A percentile compares a stretch with the other conserved stretches of the same genome.
phyloP scores from a whole-genome alignment of 495 filamentous ascomycete species.

The Choiromyces venosus region DNA sequence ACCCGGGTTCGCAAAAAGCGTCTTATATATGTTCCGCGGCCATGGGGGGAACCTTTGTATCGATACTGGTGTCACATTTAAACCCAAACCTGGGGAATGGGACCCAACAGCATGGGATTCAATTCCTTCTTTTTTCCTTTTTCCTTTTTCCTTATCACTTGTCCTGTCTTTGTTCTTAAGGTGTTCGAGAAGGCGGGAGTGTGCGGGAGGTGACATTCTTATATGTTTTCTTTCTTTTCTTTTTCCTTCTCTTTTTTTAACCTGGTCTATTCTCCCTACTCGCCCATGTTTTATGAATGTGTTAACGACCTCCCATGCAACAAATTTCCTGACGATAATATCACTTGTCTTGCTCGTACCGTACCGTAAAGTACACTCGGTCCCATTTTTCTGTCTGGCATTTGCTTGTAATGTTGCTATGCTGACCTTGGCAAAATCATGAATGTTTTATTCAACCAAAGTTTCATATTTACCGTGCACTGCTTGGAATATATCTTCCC shows the following conservation, averaged over 20 bases:
- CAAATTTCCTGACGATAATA: neutral
- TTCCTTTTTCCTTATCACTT: neutral
- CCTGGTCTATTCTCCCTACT: neutral
- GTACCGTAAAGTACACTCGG: too few species aligned
- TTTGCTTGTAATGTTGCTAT: neutral
- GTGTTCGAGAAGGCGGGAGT: neutral
- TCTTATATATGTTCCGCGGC: slow-evolving; percentile 2
- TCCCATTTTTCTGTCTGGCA: neutral
- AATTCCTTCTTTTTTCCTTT: neutral
- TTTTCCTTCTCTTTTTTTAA: neutral
- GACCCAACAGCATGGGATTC: neutral
- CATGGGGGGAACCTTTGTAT: neutral
- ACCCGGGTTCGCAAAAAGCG: neutral
- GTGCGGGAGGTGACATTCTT: neutral
- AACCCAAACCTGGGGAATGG: neutral
- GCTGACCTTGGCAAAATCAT: neutral
- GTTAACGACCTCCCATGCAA: neutral
- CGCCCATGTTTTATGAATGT: neutral
- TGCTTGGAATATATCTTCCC: neutral
- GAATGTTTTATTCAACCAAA: neutral
- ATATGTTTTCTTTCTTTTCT: neutral
- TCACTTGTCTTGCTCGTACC: neutral
- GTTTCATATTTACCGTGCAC: neutral
- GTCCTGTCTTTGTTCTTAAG: neutral
- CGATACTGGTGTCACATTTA: slow-evolving; percentile 2